phyloP scores from a whole-genome alignment of 2,329 filamentous ascomycete species.

The Claviceps cyperi region DNA sequence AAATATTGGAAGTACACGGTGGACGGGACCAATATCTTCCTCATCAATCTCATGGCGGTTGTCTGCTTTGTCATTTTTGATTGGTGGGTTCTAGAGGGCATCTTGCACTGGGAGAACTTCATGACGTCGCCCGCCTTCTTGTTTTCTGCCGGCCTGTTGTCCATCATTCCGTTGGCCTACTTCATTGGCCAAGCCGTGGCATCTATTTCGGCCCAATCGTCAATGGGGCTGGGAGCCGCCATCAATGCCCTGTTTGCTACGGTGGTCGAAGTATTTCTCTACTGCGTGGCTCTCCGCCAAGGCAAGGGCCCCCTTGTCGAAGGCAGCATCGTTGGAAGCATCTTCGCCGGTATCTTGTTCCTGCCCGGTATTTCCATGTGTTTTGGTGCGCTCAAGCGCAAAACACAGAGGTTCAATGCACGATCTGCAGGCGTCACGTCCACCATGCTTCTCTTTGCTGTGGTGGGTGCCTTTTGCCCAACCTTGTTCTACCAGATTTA shows the following conservation, averaged over 20 bases:
- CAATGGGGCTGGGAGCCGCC: constrained; percentile 92
- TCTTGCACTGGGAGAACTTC: constrained; percentile 54
- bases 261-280: constrained; percentile 92
- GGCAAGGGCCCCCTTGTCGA: constrained; percentile 90
- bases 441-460: constrained; percentile 93
- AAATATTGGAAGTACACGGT: constrained; percentile 99
- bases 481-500: constrained; percentile 98
- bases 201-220: constrained; percentile 95
- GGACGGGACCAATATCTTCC: constrained; percentile 96
- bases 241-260: constrained; percentile 98
- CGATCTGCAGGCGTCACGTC: constrained; percentile 92
- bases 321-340: constrained; percentile 92
- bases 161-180: constrained; percentile 92
- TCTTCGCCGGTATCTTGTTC: constrained; percentile 92
- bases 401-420: constrained; percentile 96
- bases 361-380: constrained; percentile 95
- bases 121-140: constrained; percentile 75
- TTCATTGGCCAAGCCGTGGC: constrained; percentile 98
- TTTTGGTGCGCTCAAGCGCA: constrained; percentile 92
- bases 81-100: constrained; percentile 62
- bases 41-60: constrained; percentile 89
- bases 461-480: constrained; percentile 87
- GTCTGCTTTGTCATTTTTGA: constrained; percentile 94
- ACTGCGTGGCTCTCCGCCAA: constrained; percentile 83
- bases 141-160: constrained; percentile 70